Evolutionary conservation across 1,284 basidiomycete species (phyloP).

Genomic region (Cryptococcus jaspeensis): DNA sequence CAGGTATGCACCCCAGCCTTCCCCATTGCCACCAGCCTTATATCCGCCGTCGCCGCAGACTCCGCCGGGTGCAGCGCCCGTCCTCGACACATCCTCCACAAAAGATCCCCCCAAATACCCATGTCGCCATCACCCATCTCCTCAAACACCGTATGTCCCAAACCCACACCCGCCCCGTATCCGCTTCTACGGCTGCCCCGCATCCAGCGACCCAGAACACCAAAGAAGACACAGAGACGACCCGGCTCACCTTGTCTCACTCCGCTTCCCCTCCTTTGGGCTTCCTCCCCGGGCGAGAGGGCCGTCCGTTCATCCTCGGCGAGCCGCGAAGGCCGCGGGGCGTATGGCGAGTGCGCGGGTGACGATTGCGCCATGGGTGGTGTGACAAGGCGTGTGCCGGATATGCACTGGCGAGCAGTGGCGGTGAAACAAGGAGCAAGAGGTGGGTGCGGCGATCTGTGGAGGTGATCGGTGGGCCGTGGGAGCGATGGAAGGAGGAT

Average conservation of each 20-base stretch:
- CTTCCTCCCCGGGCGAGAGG: no score
- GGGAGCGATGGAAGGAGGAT: no score
- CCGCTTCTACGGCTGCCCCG: neutral
- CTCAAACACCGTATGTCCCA: neutral
- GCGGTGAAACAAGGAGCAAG: no score
- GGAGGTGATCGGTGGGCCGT: no score
- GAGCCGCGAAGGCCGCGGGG: neutral
- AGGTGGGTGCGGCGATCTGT: no score
- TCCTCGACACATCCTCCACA: neutral
- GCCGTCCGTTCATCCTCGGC: neutral
- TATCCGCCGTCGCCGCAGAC: no score
- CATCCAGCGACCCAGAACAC: neutral
- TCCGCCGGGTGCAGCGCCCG: neutral
- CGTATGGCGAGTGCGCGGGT: neutral
- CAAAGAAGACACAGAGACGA: neutral
- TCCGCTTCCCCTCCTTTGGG: slow-evolving; percentile 1
- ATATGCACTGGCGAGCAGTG: no score
- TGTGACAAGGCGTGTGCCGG: no score
- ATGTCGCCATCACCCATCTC: neutral
- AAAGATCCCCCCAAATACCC: neutral
- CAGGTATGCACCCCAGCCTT: no score
- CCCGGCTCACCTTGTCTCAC: neutral
- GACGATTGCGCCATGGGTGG: slow-evolving; percentile 1
- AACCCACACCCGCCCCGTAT: neutral
- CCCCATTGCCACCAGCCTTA: no score